phyloP scores from a whole-genome alignment of 345 rosid species.

The Crucihimalaya himalaica region DNA sequence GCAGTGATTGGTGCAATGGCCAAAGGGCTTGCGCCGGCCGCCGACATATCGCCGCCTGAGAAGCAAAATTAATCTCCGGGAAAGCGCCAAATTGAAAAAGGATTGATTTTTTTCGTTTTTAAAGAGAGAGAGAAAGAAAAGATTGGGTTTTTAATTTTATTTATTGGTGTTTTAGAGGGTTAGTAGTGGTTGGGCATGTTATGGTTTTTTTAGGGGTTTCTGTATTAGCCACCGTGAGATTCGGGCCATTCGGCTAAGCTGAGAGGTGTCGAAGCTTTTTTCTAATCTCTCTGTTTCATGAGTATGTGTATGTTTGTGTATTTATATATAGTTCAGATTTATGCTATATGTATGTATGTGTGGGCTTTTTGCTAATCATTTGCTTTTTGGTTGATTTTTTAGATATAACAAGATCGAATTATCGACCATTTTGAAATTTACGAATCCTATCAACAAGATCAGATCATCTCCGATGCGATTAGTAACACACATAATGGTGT shows the following conservation, averaged over 20 bases:
- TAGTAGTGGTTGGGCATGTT: slow-evolving; percentile 38
- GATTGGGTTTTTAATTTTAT: neutral
- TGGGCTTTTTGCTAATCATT: slow-evolving; percentile 27
- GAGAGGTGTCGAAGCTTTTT: slow-evolving; percentile 36
- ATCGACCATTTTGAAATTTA: no score
- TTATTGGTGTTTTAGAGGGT: slow-evolving; percentile 7
- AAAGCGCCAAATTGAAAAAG: slow-evolving; percentile 26
- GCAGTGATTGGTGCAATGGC: slow-evolving; percentile 52
- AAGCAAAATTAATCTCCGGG: slow-evolving; percentile 11
- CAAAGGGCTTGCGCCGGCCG: slow-evolving; percentile 53
- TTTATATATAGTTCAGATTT: neutral
- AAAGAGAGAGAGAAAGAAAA: neutral
- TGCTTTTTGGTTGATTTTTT: neutral
- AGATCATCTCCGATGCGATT: no score
- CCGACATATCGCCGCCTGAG: slow-evolving; percentile 51
- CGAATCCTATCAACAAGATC: no score
- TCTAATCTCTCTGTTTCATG: slow-evolving; percentile 13
- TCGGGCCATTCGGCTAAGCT: slow-evolving; percentile 42
- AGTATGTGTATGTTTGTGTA: neutral
- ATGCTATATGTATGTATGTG: neutral
- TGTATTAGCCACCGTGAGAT: slow-evolving; percentile 36
- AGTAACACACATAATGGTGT: no score
- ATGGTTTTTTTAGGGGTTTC: neutral
- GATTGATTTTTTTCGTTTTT: neutral
- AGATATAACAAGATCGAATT: no score